A percentile compares a stretch with the other conserved stretches of the same genome.
phyloP scores from a whole-genome alignment of 257 asterid genomes.

The Lycium barbarum region DNA sequence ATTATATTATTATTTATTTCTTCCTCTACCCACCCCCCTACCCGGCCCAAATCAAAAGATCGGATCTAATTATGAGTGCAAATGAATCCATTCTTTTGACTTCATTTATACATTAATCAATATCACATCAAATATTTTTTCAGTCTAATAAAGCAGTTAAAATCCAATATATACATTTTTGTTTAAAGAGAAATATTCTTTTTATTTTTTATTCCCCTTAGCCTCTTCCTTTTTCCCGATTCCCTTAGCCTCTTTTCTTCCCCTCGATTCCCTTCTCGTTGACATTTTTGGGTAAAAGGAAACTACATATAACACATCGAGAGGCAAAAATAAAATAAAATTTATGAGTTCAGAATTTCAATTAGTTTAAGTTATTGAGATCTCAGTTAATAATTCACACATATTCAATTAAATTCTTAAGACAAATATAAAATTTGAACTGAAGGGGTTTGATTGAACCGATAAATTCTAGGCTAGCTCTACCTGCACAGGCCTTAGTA shows the following conservation, averaged over 20 bases:
- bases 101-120: slow-evolving; percentile 7
- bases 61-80: slow-evolving; percentile 27
- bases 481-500: no score
- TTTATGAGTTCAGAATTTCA: neutral
- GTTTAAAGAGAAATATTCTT: neutral
- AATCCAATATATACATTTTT: neutral
- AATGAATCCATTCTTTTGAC: slow-evolving; percentile 19
- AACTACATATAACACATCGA: neutral
- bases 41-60: neutral
- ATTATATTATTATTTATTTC: neutral
- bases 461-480: no score
- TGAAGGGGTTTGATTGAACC: no score
- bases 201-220: neutral
- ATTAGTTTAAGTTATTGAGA: neutral
- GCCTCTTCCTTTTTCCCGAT: neutral
- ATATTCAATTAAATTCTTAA: no score
- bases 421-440: no score
- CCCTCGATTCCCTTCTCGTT: no score
- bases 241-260: no score
- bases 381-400: neutral
- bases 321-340: no score
- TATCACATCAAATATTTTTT: neutral
- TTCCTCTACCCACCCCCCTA: neutral
- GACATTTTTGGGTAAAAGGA: neutral
- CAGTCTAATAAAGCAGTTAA: neutral